A percentile compares a stretch with the other conserved stretches of the same genome.
Evolutionary conservation across 805 yeast species (phyloP).

Genomic region (Yamadazyma ubonensis): DNA sequence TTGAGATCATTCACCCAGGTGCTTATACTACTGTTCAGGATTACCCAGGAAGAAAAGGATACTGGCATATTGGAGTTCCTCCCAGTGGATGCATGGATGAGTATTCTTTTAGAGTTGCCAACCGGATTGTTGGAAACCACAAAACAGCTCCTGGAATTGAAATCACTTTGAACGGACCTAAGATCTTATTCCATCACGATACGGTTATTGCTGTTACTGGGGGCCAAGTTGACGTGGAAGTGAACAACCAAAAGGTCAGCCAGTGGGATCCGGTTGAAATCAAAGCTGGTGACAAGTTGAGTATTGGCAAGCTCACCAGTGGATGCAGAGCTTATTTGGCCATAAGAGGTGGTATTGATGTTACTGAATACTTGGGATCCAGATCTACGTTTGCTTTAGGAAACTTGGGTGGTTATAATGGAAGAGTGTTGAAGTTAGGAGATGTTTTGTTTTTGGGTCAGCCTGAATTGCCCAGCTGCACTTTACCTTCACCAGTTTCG

Average conservation of each 20-base stretch:
- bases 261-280: constrained; percentile 76
- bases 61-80: constrained; percentile 93
- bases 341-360: constrained; percentile 90
- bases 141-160: constrained; percentile 85
- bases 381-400: constrained; percentile 95
- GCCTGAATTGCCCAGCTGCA: constrained; percentile 63
- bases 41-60: constrained; percentile 89
- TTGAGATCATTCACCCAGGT: constrained; percentile 67
- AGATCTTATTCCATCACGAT: constrained; percentile 78
- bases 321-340: constrained; percentile 93
- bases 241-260: constrained; percentile 55
- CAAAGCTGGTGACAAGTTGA: constrained; percentile 71
- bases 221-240: constrained; percentile 66
- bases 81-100: constrained; percentile 99
- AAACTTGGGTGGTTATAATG: constrained; percentile 90
- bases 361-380: constrained; percentile 92
- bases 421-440: constrained; percentile 87
- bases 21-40: constrained; percentile 97
- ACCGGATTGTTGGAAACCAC: constrained; percentile 86
- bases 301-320: constrained; percentile 73
- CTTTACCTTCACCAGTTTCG: constrained; percentile 69
- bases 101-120: constrained; percentile 85
- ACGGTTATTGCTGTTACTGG: constrained; percentile 82
- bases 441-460: constrained; percentile 88
- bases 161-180: constrained; percentile 84